Percentiles rank a stretch among this genome's conserved stretches.
These are phyloP conservation scores for Gracilaria vermiculophylla DNA, from an alignment of 23 red algal species.

Conservation along the genomic window DNA sequence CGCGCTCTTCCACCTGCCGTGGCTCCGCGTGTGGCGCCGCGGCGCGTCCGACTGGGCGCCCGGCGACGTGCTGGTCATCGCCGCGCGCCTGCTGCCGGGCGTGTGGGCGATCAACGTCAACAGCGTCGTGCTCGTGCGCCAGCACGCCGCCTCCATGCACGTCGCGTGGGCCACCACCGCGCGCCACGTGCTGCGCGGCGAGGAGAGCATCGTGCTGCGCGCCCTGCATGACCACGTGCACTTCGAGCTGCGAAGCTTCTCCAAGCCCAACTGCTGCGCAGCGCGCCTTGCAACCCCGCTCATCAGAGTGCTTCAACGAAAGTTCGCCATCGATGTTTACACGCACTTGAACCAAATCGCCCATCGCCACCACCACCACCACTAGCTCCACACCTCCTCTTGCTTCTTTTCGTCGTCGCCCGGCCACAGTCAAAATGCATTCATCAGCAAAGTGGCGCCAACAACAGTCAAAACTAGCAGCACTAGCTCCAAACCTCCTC, in stretches of 20 bases:
- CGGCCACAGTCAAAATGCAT: not conserved
- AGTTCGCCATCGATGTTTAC: slow-evolving; percentile 19
- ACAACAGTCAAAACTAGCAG: no score
- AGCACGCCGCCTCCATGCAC: not conserved
- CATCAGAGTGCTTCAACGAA: slow-evolving; percentile 11
- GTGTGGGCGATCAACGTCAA: slow-evolving; percentile 63
- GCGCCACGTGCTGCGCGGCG: slow-evolving; percentile 38
- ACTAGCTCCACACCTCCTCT: not conserved
- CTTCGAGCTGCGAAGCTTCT: slow-evolving; percentile 53
- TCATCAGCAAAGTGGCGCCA: not conserved
- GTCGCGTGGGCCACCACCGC: slow-evolving; percentile 56
- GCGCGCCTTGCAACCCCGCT: not conserved
- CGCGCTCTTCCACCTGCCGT: slow-evolving; percentile 29
- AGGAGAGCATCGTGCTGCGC: slow-evolving; percentile 33
- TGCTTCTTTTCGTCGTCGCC: not conserved
- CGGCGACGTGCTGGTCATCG: slow-evolving; percentile 45
- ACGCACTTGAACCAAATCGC: not conserved
- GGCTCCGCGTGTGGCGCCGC: slow-evolving; percentile 45
- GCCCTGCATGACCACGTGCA: not conserved
- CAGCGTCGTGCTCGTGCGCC: slow-evolving; percentile 11
- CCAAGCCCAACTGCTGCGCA: not conserved
- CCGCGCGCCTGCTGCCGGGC: slow-evolving; percentile 34
- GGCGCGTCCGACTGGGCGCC: not conserved
- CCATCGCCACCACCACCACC: no score
- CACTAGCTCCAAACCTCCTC: not conserved